These are phyloP conservation scores for Cladosporium austrohemisphaericum DNA, from an alignment of 2,329 filamentous ascomycete species.

Conservation along the genomic window DNA sequence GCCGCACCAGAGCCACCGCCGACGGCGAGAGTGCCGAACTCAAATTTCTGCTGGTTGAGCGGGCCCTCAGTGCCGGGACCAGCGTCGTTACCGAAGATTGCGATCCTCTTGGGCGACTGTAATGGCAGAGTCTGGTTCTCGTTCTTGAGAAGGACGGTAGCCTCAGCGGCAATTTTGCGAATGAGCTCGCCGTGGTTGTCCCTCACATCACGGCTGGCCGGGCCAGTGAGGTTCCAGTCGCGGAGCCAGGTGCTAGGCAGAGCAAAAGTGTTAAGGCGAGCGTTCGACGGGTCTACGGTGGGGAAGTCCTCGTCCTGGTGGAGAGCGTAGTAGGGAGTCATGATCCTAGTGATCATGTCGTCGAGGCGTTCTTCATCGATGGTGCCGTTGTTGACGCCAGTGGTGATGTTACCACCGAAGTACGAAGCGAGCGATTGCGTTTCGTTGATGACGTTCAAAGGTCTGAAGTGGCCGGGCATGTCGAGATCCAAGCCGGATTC, in stretches of 20 bases:
- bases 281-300: conserved; percentile 31
- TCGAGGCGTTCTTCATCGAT: conserved; percentile 52
- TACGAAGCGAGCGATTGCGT: conserved; percentile 55
- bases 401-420: conserved; percentile 60
- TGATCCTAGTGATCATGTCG: conserved; percentile 53
- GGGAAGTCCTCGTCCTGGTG: conserved; percentile 53
- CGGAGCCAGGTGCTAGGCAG: conserved; percentile 5
- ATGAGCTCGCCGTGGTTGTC: conserved; percentile 51
- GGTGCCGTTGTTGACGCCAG: conserved; percentile 53
- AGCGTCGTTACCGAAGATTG: conserved; percentile 40
- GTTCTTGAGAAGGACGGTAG: conserved; percentile 61
- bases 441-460: conserved; percentile 18
- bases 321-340: conserved; percentile 63
- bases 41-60: conserved; percentile 42
- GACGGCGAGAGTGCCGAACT: conserved; percentile 46
- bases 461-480: conserved; percentile 63
- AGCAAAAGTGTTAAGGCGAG: neutral
- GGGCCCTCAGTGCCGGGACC: conserved; percentile 60
- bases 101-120: conserved; percentile 39
- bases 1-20: conserved; percentile 42
- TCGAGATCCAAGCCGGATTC: conserved; percentile 62
- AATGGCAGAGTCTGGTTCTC: conserved; percentile 54
- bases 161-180: conserved; percentile 55
- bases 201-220: conserved; percentile 56
- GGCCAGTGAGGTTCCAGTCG: conserved; percentile 42